Evolutionary conservation across 805 yeast species (phyloP).

Genomic region (Debaryomyces hansenii): DNA sequence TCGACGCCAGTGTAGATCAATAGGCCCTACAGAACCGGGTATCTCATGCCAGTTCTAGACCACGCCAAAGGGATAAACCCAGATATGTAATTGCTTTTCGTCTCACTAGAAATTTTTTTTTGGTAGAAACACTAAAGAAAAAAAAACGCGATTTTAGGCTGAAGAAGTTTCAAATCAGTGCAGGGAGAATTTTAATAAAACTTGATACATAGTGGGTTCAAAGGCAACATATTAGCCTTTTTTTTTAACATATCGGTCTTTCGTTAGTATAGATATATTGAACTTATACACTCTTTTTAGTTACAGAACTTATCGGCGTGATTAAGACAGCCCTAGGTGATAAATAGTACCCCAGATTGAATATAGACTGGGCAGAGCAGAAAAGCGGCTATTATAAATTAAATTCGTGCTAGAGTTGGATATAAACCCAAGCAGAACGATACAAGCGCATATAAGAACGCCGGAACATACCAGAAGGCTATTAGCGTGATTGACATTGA

Average conservation of each 20-base stretch:
- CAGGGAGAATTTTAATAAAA: not conserved
- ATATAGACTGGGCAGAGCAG: too few relatives aligned
- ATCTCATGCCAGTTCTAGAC: not conserved
- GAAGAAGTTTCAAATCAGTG: not conserved
- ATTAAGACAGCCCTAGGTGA: too few relatives aligned
- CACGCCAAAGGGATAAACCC: not conserved
- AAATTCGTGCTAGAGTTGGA: too few relatives aligned
- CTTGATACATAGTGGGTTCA: not conserved
- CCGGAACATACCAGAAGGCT: too few relatives aligned
- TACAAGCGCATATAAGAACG: too few relatives aligned
- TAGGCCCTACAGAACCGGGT: too few relatives aligned
- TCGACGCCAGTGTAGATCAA: too few relatives aligned
- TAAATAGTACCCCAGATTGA: too few relatives aligned
- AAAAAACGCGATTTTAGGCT: not conserved
- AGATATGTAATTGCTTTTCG: not conserved
- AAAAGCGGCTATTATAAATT: too few relatives aligned
- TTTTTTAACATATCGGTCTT: not conserved
- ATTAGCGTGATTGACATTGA: too few relatives aligned
- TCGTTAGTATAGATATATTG: not conserved
- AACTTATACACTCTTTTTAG: not conserved
- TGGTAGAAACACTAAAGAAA: not conserved
- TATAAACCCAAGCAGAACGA: too few relatives aligned
- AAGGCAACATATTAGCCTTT: not conserved
- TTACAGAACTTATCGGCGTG: not conserved
- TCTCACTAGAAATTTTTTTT: not conserved